Conservation (phyloP, 1,284 basidiomycete species). For the Ustilago xerochloae region DNA sequence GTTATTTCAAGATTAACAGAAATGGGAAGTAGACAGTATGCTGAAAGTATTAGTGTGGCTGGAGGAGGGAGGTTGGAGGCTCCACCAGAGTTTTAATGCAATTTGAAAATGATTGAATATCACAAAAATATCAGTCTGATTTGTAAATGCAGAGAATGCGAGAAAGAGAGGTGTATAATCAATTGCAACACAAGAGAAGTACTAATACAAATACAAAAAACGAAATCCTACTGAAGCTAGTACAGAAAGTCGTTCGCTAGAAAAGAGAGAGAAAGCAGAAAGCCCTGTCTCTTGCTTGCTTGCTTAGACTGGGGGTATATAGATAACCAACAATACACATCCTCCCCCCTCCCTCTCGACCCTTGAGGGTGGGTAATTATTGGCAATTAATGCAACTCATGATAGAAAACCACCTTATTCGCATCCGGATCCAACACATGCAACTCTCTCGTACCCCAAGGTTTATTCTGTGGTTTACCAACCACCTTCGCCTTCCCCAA, state of each 20-base stretch:
- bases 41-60: constrained; percentile 25
- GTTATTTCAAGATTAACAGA: constrained; percentile 65
- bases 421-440: constrained; percentile 56
- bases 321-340: no score
- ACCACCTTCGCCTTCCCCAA: constrained; percentile 43
- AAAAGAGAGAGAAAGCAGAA: no score
- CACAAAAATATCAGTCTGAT: neutral
- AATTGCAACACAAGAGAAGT: no score
- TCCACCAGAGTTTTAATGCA: constrained; percentile 39
- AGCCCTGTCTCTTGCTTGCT: no score
- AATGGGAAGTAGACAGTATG: constrained; percentile 63
- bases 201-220: neutral
- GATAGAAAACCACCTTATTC: constrained; percentile 54
- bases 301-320: no score
- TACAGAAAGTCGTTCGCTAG: no score
- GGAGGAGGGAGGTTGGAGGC: constrained; percentile 21
- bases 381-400: constrained; percentile 16
- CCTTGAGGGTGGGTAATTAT: no score
- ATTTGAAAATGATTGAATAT: neutral
- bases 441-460: constrained; percentile 54
- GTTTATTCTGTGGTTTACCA: constrained; percentile 52
- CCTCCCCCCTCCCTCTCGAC: no score
- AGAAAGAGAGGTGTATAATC: constrained; percentile 3
- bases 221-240: neutral
- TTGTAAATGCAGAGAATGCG: neutral